Percentiles rank a stretch among this genome's conserved stretches.
These are phyloP conservation scores for Aspergillus sp. DNA, from an alignment of 2,329 filamentous ascomycete genomes.

Conservation along the genomic window DNA sequence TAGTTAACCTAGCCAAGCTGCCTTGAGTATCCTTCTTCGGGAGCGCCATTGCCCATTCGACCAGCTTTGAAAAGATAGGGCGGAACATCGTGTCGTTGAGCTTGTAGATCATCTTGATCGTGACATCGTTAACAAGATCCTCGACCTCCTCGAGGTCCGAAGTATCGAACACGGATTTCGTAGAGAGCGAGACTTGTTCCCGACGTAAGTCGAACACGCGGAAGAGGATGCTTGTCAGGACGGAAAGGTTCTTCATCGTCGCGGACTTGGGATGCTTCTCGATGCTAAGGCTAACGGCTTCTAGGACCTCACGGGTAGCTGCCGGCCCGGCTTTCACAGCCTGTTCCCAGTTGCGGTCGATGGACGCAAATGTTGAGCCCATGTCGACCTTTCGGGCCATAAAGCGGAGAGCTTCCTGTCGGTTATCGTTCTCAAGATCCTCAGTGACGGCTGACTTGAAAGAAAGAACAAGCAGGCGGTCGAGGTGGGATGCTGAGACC, in stretches of 20 bases:
- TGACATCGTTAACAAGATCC: constrained; percentile 64
- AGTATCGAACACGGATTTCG: constrained; percentile 43
- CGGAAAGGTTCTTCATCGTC: constrained; percentile 71
- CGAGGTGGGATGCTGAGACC: constrained; percentile 73
- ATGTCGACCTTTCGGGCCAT: constrained; percentile 76
- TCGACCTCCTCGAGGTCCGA: constrained; percentile 61
- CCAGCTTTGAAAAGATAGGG: constrained; percentile 81
- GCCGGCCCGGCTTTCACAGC: constrained; percentile 63
- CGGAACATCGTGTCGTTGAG: constrained; percentile 92
- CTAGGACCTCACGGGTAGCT: constrained; percentile 68
- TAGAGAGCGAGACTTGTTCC: constrained; percentile 33
- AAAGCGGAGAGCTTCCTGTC: constrained; percentile 68
- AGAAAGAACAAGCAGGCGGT: constrained; percentile 69
- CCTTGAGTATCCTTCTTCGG: constrained; percentile 62
- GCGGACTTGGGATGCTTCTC: constrained; percentile 75
- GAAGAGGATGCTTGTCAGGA: constrained; percentile 64
- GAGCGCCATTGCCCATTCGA: constrained; percentile 73
- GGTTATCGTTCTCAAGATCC: constrained; percentile 62
- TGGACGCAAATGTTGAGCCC: constrained; percentile 70
- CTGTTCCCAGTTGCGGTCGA: constrained; percentile 70
- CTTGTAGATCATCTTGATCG: constrained; percentile 92
- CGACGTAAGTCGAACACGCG: constrained; percentile 53
- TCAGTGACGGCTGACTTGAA: constrained; percentile 68
- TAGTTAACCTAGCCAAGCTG: constrained; percentile 64
- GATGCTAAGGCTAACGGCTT: constrained; percentile 68